Evolutionary conservation across 2,329 filamentous ascomycete genomes (phyloP).

Genomic region (Aspergillus floridensis): DNA sequence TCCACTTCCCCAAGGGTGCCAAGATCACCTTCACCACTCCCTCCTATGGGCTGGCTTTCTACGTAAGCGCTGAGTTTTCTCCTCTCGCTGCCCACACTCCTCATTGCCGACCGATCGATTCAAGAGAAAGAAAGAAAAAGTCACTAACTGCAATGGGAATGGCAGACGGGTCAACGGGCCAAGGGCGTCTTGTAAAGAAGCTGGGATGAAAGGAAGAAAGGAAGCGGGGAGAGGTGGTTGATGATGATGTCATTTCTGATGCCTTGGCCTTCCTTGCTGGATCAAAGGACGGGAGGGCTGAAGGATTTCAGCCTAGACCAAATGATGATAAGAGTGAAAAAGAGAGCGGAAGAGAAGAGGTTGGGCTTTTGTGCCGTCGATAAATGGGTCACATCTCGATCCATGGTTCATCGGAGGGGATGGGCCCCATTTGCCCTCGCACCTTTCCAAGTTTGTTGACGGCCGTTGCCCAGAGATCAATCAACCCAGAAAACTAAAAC

Average conservation of each 20-base stretch:
- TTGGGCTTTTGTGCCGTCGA: neutral
- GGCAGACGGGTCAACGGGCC: conserved; percentile 32
- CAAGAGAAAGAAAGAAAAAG: neutral
- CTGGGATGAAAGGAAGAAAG: neutral
- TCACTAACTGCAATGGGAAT: conserved; percentile 11
- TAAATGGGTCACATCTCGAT: neutral
- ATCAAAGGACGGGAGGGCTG: neutral
- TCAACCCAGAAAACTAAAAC: neutral
- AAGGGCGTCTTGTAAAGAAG: conserved; percentile 24
- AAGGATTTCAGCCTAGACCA: neutral
- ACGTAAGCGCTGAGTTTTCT: conserved; percentile 29
- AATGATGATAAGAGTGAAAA: neutral
- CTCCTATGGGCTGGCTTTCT: conserved; percentile 62
- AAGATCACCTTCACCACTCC: conserved; percentile 66
- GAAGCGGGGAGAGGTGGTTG: neutral
- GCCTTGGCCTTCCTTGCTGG: neutral
- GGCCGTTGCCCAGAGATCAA: neutral
- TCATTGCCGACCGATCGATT: neutral
- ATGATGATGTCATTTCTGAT: conserved; percentile 4
- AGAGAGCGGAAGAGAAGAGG: neutral
- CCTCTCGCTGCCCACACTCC: neutral
- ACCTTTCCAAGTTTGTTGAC: conserved; percentile 5
- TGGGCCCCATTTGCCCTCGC: neutral
- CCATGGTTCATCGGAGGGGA: conserved; percentile 2
- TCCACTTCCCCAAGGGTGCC: conserved; percentile 65